These are phyloP conservation scores for Symbiodinium pilosum DNA, from an alignment of 73 alveolate genomes.

Conservation along the genomic window DNA sequence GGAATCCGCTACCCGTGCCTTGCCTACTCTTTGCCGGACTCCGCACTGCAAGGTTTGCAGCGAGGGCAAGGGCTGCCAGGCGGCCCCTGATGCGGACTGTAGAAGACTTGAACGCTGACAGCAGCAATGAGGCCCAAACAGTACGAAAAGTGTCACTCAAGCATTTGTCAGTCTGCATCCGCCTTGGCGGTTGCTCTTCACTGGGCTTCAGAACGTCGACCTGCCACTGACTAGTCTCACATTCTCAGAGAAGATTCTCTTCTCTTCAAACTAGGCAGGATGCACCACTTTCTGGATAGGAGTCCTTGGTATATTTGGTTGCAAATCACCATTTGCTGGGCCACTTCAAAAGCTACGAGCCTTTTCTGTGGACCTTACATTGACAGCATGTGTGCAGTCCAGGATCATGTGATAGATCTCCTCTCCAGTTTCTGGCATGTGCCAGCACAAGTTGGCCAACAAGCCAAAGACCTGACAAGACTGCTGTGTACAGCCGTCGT, in stretches of 20 bases:
- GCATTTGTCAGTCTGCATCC: not conserved
- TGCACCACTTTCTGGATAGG: slow-evolving; percentile 2
- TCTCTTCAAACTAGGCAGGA: not conserved
- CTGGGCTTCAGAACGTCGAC: slow-evolving; percentile 60
- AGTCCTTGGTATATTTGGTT: too few species aligned
- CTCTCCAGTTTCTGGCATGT: slow-evolving; percentile 16
- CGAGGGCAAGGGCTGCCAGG: slow-evolving; percentile 59
- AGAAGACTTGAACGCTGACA: too few species aligned
- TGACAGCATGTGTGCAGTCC: not conserved
- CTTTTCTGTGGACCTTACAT: too few species aligned
- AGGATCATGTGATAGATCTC: slow-evolving; percentile 25
- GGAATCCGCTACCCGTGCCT: too few species aligned
- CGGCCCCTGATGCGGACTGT: slow-evolving; percentile 3
- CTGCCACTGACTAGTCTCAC: not conserved
- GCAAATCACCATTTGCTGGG: too few species aligned
- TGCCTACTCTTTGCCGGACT: slow-evolving; percentile 29
- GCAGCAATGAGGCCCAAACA: too few species aligned
- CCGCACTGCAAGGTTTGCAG: slow-evolving; percentile 42
- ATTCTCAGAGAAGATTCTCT: not conserved
- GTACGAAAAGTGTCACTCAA: not conserved
- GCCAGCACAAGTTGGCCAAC: slow-evolving; percentile 67
- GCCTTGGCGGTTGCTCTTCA: slow-evolving; percentile 3
- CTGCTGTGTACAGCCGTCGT: too few species aligned
- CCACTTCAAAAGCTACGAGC: too few species aligned
- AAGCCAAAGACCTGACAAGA: slow-evolving; percentile 46